Conservation (phyloP, 352 stramenopile genomes). For the Pythium rishiriense region DNA sequence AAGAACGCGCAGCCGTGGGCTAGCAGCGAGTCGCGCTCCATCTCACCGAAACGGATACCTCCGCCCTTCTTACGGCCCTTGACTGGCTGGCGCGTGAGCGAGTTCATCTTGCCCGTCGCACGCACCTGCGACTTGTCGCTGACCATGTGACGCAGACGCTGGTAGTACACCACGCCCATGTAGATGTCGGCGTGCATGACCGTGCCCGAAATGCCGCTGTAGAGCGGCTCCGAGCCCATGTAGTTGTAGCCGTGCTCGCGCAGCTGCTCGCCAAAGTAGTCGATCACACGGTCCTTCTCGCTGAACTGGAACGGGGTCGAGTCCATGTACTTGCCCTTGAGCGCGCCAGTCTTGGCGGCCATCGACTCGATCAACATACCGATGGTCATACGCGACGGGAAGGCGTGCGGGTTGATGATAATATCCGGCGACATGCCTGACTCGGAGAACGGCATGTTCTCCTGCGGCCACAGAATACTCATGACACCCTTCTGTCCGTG, state of each 20-base stretch:
- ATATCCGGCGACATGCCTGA: constrained; percentile 98
- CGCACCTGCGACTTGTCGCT: constrained; percentile 99
- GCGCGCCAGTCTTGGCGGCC: constrained; percentile 98
- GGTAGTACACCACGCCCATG: constrained; percentile 99
- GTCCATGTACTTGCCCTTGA: constrained; percentile 98
- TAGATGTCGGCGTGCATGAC: constrained; percentile 99
- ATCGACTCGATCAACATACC: constrained; percentile 98
- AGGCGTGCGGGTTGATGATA: constrained; percentile 99
- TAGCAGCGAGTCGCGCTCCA: constrained; percentile 99
- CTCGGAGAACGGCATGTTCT: constrained; percentile 99
- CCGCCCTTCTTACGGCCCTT: constrained; percentile 99
- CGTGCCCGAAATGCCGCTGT: constrained; percentile 98
- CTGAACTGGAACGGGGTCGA: constrained; percentile 99
- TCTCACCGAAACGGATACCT: constrained; percentile 99
- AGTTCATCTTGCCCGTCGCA: constrained; percentile 97
- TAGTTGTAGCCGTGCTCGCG: constrained; percentile 96
- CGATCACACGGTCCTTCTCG: constrained; percentile 97
- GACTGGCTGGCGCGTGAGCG: constrained; percentile 98
- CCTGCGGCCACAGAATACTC: constrained; percentile 98
- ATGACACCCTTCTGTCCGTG: constrained; percentile 99
- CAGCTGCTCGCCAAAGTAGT: constrained; percentile 99
- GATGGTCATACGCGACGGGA: constrained; percentile 98
- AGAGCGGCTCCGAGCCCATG: constrained; percentile 99
- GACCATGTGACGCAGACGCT: constrained; percentile 99
- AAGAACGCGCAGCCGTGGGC: constrained; percentile 97